Conservation (phyloP, 768 basidiomycete species). For the Gautieria morchelliformis region DNA sequence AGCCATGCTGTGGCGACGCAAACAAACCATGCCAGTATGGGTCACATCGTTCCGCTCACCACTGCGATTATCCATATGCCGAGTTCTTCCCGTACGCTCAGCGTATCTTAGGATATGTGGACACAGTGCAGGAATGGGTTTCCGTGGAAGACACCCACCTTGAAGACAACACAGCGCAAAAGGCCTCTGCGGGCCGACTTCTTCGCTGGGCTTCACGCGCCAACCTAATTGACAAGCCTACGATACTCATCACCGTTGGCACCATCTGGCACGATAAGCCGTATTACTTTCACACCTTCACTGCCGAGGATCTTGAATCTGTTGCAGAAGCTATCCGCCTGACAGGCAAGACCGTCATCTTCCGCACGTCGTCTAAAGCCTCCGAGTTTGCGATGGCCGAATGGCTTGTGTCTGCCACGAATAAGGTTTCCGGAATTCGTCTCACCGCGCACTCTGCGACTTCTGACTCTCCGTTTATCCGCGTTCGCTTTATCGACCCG, state of each 20-base stretch:
- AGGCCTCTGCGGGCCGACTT: conserved; percentile 17
- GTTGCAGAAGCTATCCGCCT: conserved; percentile 24
- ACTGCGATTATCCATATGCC: conserved; percentile 33
- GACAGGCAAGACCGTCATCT: conserved; percentile 28
- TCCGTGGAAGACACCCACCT: conserved; percentile 28
- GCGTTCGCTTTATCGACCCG: conserved; percentile 30
- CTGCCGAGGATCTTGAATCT: conserved; percentile 25
- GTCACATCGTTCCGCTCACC: conserved; percentile 28
- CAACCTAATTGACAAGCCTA: conserved; percentile 23
- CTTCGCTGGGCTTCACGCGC: conserved; percentile 29
- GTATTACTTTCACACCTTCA: conserved; percentile 32
- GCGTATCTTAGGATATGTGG: conserved; percentile 22
- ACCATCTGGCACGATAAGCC: conserved; percentile 23
- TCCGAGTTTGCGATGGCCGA: conserved; percentile 31
- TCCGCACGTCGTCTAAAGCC: conserved; percentile 23
- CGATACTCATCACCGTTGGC: conserved; percentile 30
- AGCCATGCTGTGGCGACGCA: conserved; percentile 26
- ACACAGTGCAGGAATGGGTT: conserved; percentile 27
- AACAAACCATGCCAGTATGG: conserved; percentile 27
- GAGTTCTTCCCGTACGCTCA: conserved; percentile 27
- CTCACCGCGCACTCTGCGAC: conserved; percentile 29
- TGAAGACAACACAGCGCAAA: conserved; percentile 24
- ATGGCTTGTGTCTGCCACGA: conserved; percentile 28
- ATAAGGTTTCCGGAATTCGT: conserved; percentile 27
- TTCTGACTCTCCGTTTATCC: conserved; percentile 25